Evolutionary conservation across 2,329 filamentous ascomycete species (phyloP).

Genomic region (Periconia digitata): DNA sequence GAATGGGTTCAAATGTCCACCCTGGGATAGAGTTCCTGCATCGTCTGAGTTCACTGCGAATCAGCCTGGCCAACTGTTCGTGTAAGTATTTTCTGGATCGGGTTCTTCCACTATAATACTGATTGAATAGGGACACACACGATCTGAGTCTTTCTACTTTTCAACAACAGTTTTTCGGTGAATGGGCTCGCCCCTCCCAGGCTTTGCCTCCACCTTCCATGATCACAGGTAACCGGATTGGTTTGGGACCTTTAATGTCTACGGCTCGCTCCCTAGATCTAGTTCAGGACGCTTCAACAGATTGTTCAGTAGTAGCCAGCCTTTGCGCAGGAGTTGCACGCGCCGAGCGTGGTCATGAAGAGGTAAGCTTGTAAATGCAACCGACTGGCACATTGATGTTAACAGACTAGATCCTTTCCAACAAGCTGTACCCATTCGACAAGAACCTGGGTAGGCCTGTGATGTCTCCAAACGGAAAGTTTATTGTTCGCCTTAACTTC

Average conservation of each 20-base stretch:
- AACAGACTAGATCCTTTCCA: constrained; percentile 64
- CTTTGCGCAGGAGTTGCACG: constrained; percentile 79
- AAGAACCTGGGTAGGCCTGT: constrained; percentile 55
- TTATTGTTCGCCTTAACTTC: constrained; percentile 90
- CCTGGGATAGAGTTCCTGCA: constrained; percentile 70
- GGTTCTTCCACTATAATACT: constrained; percentile 9
- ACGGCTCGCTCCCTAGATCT: constrained; percentile 69
- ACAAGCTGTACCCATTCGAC: constrained; percentile 76
- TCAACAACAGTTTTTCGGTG: constrained; percentile 75
- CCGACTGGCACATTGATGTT: constrained; percentile 2
- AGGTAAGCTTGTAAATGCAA: constrained; percentile 51
- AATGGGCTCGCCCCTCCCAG: constrained; percentile 78
- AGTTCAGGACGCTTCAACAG: constrained; percentile 92
- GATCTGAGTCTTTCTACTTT: constrained; percentile 71
- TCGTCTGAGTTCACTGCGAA: constrained; percentile 59
- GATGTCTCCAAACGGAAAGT: constrained; percentile 80
- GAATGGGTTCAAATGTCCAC: constrained; percentile 80
- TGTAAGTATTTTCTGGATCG: constrained; percentile 39
- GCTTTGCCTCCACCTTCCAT: constrained; percentile 56
- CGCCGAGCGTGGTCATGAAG: constrained; percentile 66
- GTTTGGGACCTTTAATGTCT: constrained; percentile 57
- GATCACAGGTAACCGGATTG: constrained; percentile 29
- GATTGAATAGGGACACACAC: constrained; percentile 61
- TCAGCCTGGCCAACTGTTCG: constrained; percentile 57
- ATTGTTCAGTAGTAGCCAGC: constrained; percentile 96